phyloP scores from a whole-genome alignment of 2,329 filamentous ascomycete species.

The Trichoderma sp. region DNA sequence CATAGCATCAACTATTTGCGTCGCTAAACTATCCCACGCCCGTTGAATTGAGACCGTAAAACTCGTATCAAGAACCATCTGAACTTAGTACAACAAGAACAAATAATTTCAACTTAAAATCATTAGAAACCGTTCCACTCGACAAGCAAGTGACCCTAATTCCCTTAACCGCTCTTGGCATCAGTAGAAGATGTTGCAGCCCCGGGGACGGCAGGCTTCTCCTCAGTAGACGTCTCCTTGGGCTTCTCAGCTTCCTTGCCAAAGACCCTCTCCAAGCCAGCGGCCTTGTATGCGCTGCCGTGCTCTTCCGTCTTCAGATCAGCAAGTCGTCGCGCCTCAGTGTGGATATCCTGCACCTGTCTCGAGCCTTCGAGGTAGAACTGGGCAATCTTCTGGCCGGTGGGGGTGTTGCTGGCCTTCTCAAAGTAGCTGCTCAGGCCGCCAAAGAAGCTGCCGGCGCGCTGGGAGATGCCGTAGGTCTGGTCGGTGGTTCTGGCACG shows the following conservation, averaged over 20 bases:
- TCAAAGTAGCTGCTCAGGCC: slow-evolving; percentile 90
- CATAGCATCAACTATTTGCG: slow-evolving; percentile 26
- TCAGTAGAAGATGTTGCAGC: neutral
- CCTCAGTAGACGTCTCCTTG: slow-evolving; percentile 32
- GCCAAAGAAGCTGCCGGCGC: slow-evolving; percentile 65
- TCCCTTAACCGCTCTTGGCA: slow-evolving; percentile 21
- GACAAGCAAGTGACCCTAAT: neutral
- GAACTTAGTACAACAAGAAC: neutral
- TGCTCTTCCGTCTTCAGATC: slow-evolving; percentile 77
- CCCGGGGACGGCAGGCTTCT: slow-evolving; percentile 28
- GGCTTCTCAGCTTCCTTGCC: slow-evolving; percentile 51
- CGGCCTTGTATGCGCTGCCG: slow-evolving; percentile 62
- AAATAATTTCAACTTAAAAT: slow-evolving; percentile 5
- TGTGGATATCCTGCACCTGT: slow-evolving; percentile 92
- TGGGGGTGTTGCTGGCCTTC: slow-evolving; percentile 84
- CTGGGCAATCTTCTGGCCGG: slow-evolving; percentile 81
- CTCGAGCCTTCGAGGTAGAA: slow-evolving; percentile 87
- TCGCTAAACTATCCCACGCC: slow-evolving; percentile 28
- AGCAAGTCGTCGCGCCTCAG: slow-evolving; percentile 84
- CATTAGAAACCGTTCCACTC: neutral
- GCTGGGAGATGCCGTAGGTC: slow-evolving; percentile 78
- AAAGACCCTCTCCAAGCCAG: slow-evolving; percentile 61
- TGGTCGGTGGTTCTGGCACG: slow-evolving; percentile 82
- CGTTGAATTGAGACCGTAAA: slow-evolving; percentile 29
- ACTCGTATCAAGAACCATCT: neutral